Conservation (phyloP, 78 protist species). For the Guillardia theta region DNA sequence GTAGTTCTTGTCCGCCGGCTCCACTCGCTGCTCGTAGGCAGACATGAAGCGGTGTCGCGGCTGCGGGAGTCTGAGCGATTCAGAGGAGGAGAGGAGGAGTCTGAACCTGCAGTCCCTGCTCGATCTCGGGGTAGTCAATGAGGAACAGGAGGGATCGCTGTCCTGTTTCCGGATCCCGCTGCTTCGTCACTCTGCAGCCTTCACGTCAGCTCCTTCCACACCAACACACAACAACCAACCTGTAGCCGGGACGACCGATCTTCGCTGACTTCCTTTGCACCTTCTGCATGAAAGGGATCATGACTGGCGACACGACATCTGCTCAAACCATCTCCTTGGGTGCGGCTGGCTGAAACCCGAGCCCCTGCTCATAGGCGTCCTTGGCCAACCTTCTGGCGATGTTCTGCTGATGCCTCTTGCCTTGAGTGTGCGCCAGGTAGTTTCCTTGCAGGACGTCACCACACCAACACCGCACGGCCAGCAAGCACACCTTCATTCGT, state of each 20-base stretch:
- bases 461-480: not conserved
- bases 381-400: slow-evolving; percentile 74
- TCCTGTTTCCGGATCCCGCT: slow-evolving; percentile 57
- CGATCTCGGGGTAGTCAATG: slow-evolving; percentile 88
- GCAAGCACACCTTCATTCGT: slow-evolving; percentile 83
- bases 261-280: slow-evolving; percentile 65
- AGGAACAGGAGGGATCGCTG: slow-evolving; percentile 71
- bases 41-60: slow-evolving; percentile 96
- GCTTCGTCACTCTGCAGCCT: slow-evolving; percentile 76
- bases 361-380: slow-evolving; percentile 31
- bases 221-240: not conserved
- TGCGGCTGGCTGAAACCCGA: too few species aligned
- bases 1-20: slow-evolving; percentile 60
- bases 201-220: not conserved
- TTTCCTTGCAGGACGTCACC: not conserved
- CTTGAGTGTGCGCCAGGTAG: slow-evolving; percentile 80
- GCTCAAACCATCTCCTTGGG: not conserved
- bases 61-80: too few species aligned
- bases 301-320: not conserved
- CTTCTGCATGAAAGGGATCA: not conserved
- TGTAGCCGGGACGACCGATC: slow-evolving; percentile 93
- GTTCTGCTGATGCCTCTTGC: slow-evolving; percentile 92
- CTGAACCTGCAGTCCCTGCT: too few species aligned
- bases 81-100: too few species aligned
- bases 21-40: slow-evolving; percentile 91